Conservation (phyloP, 108 stramenopile species). For the Epipyxis sp. region DNA sequence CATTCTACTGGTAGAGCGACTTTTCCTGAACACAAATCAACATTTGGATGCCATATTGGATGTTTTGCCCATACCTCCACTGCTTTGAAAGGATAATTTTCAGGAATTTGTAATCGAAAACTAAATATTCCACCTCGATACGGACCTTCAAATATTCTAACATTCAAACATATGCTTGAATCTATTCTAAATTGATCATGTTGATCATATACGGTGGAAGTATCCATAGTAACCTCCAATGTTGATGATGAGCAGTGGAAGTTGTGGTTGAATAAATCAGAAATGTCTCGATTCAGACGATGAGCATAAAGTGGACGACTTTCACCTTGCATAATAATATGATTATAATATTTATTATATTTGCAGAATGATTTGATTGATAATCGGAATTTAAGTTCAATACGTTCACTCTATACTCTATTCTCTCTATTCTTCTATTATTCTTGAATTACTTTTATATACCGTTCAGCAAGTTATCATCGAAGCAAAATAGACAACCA, state of each 20-base stretch:
- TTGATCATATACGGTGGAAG: neutral
- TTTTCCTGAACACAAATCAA: conserved; percentile 7
- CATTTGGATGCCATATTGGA: conserved; percentile 33
- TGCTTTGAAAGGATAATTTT: conserved; percentile 2
- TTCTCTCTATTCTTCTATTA: too few species aligned
- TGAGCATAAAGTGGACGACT: neutral
- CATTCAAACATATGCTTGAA: neutral
- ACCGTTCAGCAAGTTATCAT: too few species aligned
- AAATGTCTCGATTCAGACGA: neutral
- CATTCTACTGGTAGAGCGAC: conserved; percentile 17
- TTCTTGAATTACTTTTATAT: too few species aligned
- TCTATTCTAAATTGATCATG: neutral
- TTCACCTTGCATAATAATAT: too few species aligned
- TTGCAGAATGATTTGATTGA: too few species aligned
- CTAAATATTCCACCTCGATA: conserved; percentile 20
- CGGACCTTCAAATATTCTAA: conserved; percentile 24
- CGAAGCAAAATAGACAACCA: too few species aligned
- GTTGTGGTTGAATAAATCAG: neutral
- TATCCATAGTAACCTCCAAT: neutral
- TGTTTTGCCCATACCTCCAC: conserved; percentile 3
- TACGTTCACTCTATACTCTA: too few species aligned
- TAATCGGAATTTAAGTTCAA: too few species aligned
- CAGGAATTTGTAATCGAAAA: conserved; percentile 8
- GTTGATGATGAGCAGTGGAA: neutral
- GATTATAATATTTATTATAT: too few species aligned